Conservation (phyloP, 2,329 filamentous ascomycete species). For the Neonectria sp. region DNA sequence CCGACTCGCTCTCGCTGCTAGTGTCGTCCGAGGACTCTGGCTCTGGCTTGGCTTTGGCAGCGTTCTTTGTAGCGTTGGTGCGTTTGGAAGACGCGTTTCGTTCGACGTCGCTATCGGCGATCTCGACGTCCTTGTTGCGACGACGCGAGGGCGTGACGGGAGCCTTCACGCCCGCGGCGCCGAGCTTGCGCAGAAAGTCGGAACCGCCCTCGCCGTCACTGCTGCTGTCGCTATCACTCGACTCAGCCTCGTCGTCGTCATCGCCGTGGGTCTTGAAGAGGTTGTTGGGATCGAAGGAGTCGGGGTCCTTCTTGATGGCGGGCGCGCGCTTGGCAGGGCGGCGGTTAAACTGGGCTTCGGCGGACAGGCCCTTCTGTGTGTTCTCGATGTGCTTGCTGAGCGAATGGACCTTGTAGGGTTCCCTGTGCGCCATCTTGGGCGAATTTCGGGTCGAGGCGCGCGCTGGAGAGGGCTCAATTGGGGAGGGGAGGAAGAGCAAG, state of each 20-base stretch:
- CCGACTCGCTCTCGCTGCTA: slow-evolving; percentile 49
- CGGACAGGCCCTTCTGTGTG: slow-evolving; percentile 54
- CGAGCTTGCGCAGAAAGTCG: slow-evolving; percentile 54
- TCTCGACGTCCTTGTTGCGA: slow-evolving; percentile 55
- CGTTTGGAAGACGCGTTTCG: slow-evolving; percentile 49
- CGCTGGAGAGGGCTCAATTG: slow-evolving; percentile 43
- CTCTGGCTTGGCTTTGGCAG: slow-evolving; percentile 36
- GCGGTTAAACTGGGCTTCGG: slow-evolving; percentile 53
- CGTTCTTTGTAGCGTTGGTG: slow-evolving; percentile 31
- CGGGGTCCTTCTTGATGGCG: slow-evolving; percentile 51
- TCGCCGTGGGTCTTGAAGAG: slow-evolving; percentile 52
- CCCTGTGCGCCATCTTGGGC: slow-evolving; percentile 55
- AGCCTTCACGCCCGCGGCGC: slow-evolving; percentile 35
- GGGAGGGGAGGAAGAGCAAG: slow-evolving; percentile 28
- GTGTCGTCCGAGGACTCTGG: slow-evolving; percentile 40
- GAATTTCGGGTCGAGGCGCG: slow-evolving; percentile 30
- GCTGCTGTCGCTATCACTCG: slow-evolving; percentile 54
- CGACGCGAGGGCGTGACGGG: slow-evolving; percentile 36
- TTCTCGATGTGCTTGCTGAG: slow-evolving; percentile 57
- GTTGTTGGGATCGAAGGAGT: slow-evolving; percentile 38
- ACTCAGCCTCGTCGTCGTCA: slow-evolving; percentile 49
- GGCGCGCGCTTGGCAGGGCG: slow-evolving; percentile 45
- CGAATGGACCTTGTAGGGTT: slow-evolving; percentile 55
- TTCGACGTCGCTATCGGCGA: slow-evolving; percentile 61
- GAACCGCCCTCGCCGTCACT: slow-evolving; percentile 48